Base-by-base conservation (phyloP, 2,329 filamentous ascomycete species). In the Pyrenochaeta sp. region DNA sequence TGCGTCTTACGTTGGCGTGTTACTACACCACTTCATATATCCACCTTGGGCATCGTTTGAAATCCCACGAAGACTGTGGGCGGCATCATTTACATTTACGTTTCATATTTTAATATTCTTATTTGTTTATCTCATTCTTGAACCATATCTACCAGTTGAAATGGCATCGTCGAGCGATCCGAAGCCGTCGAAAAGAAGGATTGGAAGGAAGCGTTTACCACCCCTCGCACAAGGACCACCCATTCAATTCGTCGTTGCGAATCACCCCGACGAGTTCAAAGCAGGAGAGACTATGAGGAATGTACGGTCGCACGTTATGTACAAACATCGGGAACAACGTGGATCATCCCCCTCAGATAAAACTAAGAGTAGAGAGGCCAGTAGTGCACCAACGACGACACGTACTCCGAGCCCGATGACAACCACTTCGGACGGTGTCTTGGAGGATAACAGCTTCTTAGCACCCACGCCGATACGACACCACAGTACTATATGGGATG, bases 281-380 rank as follows among this genome's bases (percentile, higher is more conserved):
- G 66, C 61, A 37, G 68, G 66, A 3, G 43, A 64, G 15, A 75
- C 69, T 9, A 74, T 77, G 73, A 68, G 74, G 45, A 64, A 75
- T 51, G 62, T 77, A 43, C 71, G 74, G 5, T 77, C 74, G 13
- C 74, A 77, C 51, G 74, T 77, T 52, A 77, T 77, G 74, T 75
- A 77, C 51, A 72, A 73, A 28, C 73, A 77, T 58, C 68, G 72
- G 39, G 71, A 68, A 13, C 61, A 64, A 27, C 53, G 52, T 45
- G 61, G 48, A 45, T 48, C 43, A 27, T 71, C 72, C 19, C 64
- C 71, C 25, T 46, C 44, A 12, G 61, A 61, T 1, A 60, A 49
- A 28, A 48, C 59, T 15, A 63, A 54, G 27, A 68, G 64, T 43
- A 52, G 54, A 43, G 66, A 70, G 54, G 40, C 54, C 40, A 67